Evolutionary conservation across 257 asterid species (phyloP), one percentile per base, ranked within the genome.

Genomic region (Plantago elongata): DNA sequence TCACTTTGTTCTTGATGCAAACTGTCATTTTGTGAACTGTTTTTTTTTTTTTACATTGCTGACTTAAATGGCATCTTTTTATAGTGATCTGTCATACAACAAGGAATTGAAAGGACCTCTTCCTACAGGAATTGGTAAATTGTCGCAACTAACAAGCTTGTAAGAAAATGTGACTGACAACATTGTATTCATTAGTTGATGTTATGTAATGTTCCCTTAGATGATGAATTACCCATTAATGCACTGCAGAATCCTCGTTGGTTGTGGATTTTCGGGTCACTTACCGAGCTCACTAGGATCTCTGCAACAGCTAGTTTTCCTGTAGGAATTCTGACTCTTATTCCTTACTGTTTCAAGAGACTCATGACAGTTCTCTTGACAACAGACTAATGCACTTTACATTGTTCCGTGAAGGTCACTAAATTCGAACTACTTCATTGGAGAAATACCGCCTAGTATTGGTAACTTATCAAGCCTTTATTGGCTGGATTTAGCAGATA

Each of bases 401-500:
- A 43, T 50, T 62, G 15, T 11, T 2, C 27, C 27, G 45, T 68
- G 72, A 82, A 90, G 98, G 71, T 81, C 97, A 40, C 82, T 92
- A 18, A 89, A 92, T 74, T 72, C 68, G 11, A 89, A 89, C 83
- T 76, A 66, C 61, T 89, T 92, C 57, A 62, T 73, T 64, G 99
- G 94, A 42, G 62, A 4, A 50, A 93, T 93, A 74, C 99, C 99
- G n/a, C 74, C 86, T 65, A 54, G 86, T 9, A 62, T 89, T 46
- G 99, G 99, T 40, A 16, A 49, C 55, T 70, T 89, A 60, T 51
- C 72, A 38, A 68, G 66, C 7, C 95, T 93, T 55, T 50, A 12
- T 69, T 87, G 95, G 99, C 78, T 93, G 69, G 99, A 93, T 79
- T 37, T 93, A 64, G 97, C 97, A 17, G 96, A 89, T 64, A 93